Percentiles rank a stretch among this genome's conserved stretches.
Conservation (phyloP, 2,329 filamentous ascomycete genomes). For the Xylaria sp. region DNA sequence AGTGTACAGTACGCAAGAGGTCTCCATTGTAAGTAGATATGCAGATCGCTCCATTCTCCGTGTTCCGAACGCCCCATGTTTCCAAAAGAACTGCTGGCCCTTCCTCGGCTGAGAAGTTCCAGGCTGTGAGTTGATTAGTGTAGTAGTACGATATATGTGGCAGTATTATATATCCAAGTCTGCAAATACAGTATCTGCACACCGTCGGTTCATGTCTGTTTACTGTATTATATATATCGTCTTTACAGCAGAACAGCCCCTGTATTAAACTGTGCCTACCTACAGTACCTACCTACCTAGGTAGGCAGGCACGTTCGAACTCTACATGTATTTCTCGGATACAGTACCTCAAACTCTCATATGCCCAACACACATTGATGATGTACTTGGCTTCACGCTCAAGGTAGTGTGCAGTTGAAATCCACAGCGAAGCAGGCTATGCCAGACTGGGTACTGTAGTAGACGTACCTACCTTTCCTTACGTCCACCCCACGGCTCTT, state of each 20-base stretch:
- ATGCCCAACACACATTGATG: not conserved
- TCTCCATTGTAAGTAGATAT: not conserved
- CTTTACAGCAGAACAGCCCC: slow-evolving; percentile 1
- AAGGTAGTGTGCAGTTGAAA: not conserved
- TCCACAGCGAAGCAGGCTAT: not conserved
- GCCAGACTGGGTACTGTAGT: slow-evolving; percentile 6
- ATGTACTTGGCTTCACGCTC: not conserved
- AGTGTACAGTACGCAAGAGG: not conserved
- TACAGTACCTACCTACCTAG: too few species aligned
- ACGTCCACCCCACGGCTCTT: slow-evolving; percentile 25
- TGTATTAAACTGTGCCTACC: not conserved
- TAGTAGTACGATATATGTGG: slow-evolving; percentile 5
- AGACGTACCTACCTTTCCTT: slow-evolving; percentile 7
- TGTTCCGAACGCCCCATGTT: slow-evolving; percentile 19
- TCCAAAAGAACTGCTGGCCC: slow-evolving; percentile 19
- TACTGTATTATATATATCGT: not conserved
- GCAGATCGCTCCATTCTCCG: not conserved
- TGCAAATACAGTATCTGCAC: not conserved
- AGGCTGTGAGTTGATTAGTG: slow-evolving; percentile 2
- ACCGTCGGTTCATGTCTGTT: not conserved
- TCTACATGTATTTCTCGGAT: not conserved
- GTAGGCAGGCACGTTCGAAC: not conserved
- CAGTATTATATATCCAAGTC: slow-evolving; percentile 4
- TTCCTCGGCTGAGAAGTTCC: slow-evolving; percentile 1
- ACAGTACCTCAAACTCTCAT: not conserved